Evolutionary conservation across 2,329 filamentous ascomycete species (phyloP), one percentile per base, ranked within the genome.

Genomic region (Diatrype stigma): DNA sequence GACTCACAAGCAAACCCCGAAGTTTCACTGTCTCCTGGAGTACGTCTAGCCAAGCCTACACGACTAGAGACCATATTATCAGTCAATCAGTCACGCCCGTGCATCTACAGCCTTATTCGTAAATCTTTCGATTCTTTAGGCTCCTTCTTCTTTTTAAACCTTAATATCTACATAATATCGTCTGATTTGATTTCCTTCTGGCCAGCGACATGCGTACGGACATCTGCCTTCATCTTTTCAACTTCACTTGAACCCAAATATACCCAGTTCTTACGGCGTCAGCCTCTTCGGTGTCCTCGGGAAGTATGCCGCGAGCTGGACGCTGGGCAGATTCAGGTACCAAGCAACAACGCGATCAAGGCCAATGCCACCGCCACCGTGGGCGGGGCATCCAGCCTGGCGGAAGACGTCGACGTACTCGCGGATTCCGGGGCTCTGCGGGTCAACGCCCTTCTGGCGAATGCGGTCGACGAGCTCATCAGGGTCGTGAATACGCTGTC

Each of bases 301-400:
- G 63, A 82, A 84, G 61, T 77, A 82, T 47, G 72, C 73, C 22
- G 80, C 74, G 46, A 84, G 67, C 59, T 84, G 81, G 50, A 84
- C 80, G 59, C 75, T 81, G 2, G 80, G 81, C 57, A 85, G 62
- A 59, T 76, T 76, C 53, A 85, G 65, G 63, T 78, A 84, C 77
- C 79, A 85, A 6, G 81, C 79, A 47, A 96, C 85, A 48, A 96
- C 87, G 65, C 92, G 85, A 73, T 96, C 91, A 47, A 96, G 76
- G 46, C 92, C 91, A 60, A 96, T 92, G 68, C 90, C 91, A 62
- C 90, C 91, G 57, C 91, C 91, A 37, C 89, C 91, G 64, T 96
- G 92, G 1, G 91, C 89, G n/a, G 92, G 91, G 21, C 90, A 87
- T 59, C 90, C 91, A 67, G 86, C 93, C 63, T 85, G 84, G 51